Evolutionary conservation across 2,329 filamentous ascomycete genomes (phyloP), one percentile per base, ranked within the genome.

Genomic region (Aulographum hederae): DNA sequence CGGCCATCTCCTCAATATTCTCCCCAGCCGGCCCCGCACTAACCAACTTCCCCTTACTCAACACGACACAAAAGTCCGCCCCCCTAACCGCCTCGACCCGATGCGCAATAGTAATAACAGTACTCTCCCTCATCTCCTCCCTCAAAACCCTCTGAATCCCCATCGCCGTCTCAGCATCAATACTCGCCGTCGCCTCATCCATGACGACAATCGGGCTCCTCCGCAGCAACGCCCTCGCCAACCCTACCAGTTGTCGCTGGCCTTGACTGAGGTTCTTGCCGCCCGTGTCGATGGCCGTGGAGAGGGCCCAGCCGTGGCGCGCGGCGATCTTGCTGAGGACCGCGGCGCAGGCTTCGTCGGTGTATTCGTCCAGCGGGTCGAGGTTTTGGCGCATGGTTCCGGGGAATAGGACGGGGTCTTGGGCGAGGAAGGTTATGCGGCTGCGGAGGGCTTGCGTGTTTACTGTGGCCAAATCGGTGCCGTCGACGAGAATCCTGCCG

Each of bases 61-160:
- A 41, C 20, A 67, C 61, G 28, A 70, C 50, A 35, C 60, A 67
- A 35, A 60, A 66, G 34, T 69, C 62, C 3, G 67, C 69, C 39
- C 65, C 61, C 41, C 57, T 60, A 3, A 76, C 69, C 28, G 72
- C 71, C 43, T 73, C 67, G 4, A 73, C 49, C 2, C 72, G 58
- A 57, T 77, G 72, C 14, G 71, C 72, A 49, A 77, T 71, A 1
- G 67, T 72, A 34, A 77, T 63, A 11, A 77, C 70, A 0, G 72
- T 77, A 37, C 63, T 67, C 35, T 60, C 57, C 30, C 48, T 54
- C 57, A 71, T 56, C 47, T 71, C 67, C 40, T 67, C 63, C 29
- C 64, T 53, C 43, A 72, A 43, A 13, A 70, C 56, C 32, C 54
- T 51, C 43, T 70, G 64, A 28, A 72, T 68, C 36, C 61, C 47